Base-by-base conservation (phyloP, 2,329 filamentous ascomycete species). In the Neonectria magnoliae region DNA sequence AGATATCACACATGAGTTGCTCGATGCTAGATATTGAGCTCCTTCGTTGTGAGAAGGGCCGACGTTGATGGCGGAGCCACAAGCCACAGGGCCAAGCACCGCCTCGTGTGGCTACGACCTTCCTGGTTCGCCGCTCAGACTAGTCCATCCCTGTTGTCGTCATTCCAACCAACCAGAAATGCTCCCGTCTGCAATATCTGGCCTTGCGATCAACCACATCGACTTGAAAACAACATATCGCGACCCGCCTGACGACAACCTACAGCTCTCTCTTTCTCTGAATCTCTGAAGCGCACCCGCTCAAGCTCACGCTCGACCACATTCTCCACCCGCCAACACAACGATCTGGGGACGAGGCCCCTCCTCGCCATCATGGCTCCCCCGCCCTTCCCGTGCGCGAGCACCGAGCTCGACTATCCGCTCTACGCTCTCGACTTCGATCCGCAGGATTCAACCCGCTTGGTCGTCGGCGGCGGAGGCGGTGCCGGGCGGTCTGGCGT, bases 381-480 rank as follows among this genome's bases (percentile, higher is more conserved):
- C 57, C 74, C 77, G 54, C 74, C 76, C 22, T 78, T 88, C 67
- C 79, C 81, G 59, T 79, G 79, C 64, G 86, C 91, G 65, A 91
- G 89, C 78, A 83, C 89, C 71, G 88, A 88, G 60, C 87, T 97
- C 69, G 88, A 89, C 62, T 98, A 95, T 79, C 94, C 94, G 53
- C 87, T 97, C 64, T 97, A 94, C 79, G 89, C 91, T 60, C 92
- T 93, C 77, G 94, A 94, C 76, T 98, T 97, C 79, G 93, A 97
- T 76, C 93, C 91, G 56, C 87, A 91, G 74, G 90, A 97, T 81
- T 86, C 90, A 64, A 87, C 87, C 68, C 90, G 90, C 68, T 84
- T 98, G 25, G 82, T 97, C 9, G 92, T 97, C 41, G 93, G 91
- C 65, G 95, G 95, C 57, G 95, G 95, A 66, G 95, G 95, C 69